phyloP scores from a whole-genome alignment of 257 asterid genomes.

The Ophiorrhiza pumila region DNA sequence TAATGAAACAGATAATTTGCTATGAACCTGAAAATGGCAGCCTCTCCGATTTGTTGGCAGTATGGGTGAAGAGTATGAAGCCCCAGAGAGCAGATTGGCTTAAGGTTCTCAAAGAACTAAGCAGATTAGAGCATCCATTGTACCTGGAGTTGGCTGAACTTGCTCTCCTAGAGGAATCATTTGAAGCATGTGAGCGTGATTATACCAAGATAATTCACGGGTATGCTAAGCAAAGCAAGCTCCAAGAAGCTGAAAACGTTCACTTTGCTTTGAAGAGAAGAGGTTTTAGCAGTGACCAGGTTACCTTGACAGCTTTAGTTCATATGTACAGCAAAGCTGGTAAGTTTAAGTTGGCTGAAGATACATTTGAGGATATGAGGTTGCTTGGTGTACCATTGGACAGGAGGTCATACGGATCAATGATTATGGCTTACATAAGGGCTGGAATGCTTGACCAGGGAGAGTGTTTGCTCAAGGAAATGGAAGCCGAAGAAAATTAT shows the following conservation, averaged over 20 bases:
- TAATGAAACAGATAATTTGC: constrained; percentile 61
- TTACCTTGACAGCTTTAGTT: constrained; percentile 62
- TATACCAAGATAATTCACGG: constrained; percentile 72
- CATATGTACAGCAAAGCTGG: constrained; percentile 95
- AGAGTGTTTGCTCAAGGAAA: constrained; percentile 59
- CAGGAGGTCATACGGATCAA: constrained; percentile 80
- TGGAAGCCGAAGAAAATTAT: constrained; percentile 58
- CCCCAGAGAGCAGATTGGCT: constrained; percentile 92
- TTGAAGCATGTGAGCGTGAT: constrained; percentile 75
- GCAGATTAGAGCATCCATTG: constrained; percentile 52
- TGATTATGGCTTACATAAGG: constrained; percentile 84
- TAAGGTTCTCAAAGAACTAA: constrained; percentile 67
- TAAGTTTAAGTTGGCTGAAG: constrained; percentile 60
- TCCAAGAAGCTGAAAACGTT: constrained; percentile 62
- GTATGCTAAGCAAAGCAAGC: constrained; percentile 52
- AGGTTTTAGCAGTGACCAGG: constrained; percentile 78
- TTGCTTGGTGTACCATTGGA: constrained; percentile 69
- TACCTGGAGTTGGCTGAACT: constrained; percentile 68
- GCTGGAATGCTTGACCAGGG: constrained; percentile 54
- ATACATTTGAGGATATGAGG: constrained; percentile 70
- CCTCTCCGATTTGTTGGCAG: constrained; percentile 49
- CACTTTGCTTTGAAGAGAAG: constrained; percentile 54
- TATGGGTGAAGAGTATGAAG: constrained; percentile 78
- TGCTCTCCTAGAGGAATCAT: constrained; percentile 69
- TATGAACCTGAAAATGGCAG: constrained; percentile 52